These are phyloP conservation scores for Geotrichum phurueaensis DNA, from an alignment of 1,139 yeast species.

Conservation along the genomic window DNA sequence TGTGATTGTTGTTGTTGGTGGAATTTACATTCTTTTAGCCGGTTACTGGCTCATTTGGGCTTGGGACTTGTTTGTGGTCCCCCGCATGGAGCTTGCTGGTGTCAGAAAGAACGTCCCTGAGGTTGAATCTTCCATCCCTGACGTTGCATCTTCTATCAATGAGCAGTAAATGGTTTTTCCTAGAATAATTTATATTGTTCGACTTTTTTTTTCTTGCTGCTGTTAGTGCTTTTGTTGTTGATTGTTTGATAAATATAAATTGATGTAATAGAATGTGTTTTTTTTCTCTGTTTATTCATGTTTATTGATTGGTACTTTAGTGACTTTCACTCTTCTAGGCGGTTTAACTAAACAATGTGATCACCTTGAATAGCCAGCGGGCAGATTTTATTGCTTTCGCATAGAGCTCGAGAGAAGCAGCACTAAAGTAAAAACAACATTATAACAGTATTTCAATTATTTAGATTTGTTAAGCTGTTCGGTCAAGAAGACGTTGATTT, in stretches of 20 bases:
- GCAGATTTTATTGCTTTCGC: too few species aligned
- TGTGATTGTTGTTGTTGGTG: conserved; percentile 47
- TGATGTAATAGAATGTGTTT: neutral
- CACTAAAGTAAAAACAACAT: neutral
- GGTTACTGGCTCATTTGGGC: conserved; percentile 18
- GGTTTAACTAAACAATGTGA: neutral
- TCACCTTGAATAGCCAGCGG: too few species aligned
- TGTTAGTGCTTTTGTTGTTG: neutral
- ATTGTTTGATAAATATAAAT: neutral
- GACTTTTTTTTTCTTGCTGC: neutral
- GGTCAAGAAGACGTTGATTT: neutral
- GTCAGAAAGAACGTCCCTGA: neutral
- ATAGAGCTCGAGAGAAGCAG: too few species aligned
- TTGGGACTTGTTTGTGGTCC: conserved; percentile 12
- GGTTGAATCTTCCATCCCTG: neutral
- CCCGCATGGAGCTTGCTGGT: neutral
- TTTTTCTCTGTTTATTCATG: neutral
- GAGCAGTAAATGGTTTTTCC: neutral
- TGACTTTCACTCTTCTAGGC: neutral
- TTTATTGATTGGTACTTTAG: neutral
- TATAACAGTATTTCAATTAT: neutral
- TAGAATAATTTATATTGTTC: neutral
- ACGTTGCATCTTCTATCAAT: neutral
- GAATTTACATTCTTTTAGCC: conserved; percentile 15
- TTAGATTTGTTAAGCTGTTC: neutral